A percentile compares a stretch with the other conserved stretches of the same genome.
Conservation (phyloP, 2,329 filamentous ascomycete species). For the Penicillium sp. region DNA sequence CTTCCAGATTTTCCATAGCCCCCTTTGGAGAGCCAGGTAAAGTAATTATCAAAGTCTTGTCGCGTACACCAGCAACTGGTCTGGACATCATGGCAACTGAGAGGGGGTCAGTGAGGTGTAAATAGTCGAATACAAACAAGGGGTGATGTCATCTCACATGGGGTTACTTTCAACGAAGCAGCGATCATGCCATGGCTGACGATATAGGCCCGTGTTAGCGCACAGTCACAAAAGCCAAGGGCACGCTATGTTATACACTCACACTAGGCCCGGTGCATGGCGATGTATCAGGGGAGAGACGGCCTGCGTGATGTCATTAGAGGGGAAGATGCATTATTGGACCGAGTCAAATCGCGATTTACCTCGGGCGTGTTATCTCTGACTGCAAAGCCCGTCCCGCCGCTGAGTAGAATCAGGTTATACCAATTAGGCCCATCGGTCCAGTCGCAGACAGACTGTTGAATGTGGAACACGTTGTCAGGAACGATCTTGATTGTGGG, state of each 20-base stretch:
- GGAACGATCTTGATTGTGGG: constrained; percentile 68
- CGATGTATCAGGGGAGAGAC: constrained; percentile 74
- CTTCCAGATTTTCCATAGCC: constrained; percentile 85
- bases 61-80: constrained; percentile 81
- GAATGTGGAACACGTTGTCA: constrained; percentile 71
- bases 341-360: constrained; percentile 22
- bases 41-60: constrained; percentile 77
- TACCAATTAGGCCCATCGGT: constrained; percentile 58
- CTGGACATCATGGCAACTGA: constrained; percentile 94
- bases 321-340: background rate
- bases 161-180: constrained; percentile 76
- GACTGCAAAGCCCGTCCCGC: constrained; percentile 86
- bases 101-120: constrained; percentile 21
- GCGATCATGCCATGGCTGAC: constrained; percentile 83
- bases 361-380: constrained; percentile 88
- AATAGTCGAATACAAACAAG: constrained; percentile 9
- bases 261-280: constrained; percentile 81
- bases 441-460: constrained; percentile 67
- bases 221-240: background rate
- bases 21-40: constrained; percentile 93
- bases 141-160: constrained; percentile 60
- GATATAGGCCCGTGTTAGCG: constrained; percentile 15
- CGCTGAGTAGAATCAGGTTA: constrained; percentile 81
- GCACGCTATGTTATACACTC: constrained; percentile 35
- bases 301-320: constrained; percentile 52